Base-by-base conservation (phyloP, 2,329 filamentous ascomycete species). In the Blastomyces emzantsi region DNA sequence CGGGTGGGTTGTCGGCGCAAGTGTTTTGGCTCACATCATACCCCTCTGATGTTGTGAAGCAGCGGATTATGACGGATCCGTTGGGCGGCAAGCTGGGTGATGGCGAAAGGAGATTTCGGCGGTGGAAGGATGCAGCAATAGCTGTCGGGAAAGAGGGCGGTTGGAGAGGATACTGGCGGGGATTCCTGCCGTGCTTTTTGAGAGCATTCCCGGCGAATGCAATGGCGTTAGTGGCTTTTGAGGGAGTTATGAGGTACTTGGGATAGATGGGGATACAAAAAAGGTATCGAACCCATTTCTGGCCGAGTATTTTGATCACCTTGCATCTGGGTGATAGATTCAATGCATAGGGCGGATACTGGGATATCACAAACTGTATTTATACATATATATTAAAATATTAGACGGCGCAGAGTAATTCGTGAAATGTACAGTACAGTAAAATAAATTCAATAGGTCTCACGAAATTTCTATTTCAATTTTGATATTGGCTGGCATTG, bases 151-250 rank as follows among this genome's bases (percentile, higher is more conserved):
- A 80, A 58, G 92, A 97, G 73, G 78, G 78, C 58, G 94, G 94
- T 1, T 86, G 78, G 78, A 88, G 78, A 73, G 94, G 92, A 0
- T 97, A 92, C 75, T 97, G 92, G 88, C 84, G 94, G 69, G 94
- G 94, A 0, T 99, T 99, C 72, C 72, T 96, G 72, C 94, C 94
- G 1, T 97, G 93, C 74, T 96, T 97, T 74, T 74, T 97, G 73
- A 82, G 94, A 68, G 94, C 94, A 3, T 97, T 97, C 75, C 94
- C 94, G 17, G 93, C 94, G 30, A 97, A 97, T 80, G 94, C 92
- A 0, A 89, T 94, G 85, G 93, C 94, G 1, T 77, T 97, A 73
- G 86, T 97, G 62, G 92, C 90, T 36, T 97, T 97, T 80, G 94
- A 99, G 76, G 90, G 88, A 2, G 89, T 94, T 62, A 93, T 96